A percentile compares a stretch with the other conserved stretches of the same genome.
Conservation (phyloP, 108 stramenopile genomes). For the Cyclostephanos tholiformis region DNA sequence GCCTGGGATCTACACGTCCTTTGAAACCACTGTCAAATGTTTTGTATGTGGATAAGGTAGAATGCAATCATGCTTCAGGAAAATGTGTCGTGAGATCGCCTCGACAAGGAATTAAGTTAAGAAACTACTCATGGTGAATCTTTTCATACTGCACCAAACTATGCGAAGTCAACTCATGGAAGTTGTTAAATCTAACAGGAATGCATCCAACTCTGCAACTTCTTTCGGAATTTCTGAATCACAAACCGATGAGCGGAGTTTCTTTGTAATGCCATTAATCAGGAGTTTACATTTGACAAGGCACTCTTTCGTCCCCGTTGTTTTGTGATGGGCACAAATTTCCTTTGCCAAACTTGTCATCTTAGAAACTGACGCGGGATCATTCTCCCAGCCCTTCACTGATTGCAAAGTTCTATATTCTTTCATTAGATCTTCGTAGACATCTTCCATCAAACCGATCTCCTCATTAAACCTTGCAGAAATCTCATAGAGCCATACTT, state of each 20-base stretch:
- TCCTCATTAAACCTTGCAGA: constrained; percentile 64
- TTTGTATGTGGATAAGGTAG: too few species aligned
- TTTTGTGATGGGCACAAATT: constrained; percentile 55
- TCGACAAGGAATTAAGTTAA: too few species aligned
- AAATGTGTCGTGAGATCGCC: too few species aligned
- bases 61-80: too few species aligned
- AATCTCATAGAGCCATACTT: constrained; percentile 80
- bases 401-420: constrained; percentile 72
- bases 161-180: not conserved
- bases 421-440: constrained; percentile 82
- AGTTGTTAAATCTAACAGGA: constrained; percentile 52
- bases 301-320: constrained; percentile 47
- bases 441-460: constrained; percentile 62
- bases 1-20: too few species aligned
- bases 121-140: too few species aligned
- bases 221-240: constrained; percentile 45
- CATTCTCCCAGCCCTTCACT: constrained; percentile 71
- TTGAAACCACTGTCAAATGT: too few species aligned
- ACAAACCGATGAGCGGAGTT: constrained; percentile 47
- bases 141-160: too few species aligned
- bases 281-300: constrained; percentile 70
- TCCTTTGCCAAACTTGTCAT: constrained; percentile 59
- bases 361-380: constrained; percentile 52
- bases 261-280: constrained; percentile 64
- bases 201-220: constrained; percentile 39